Evolutionary conservation across 208 protist genomes (phyloP).

Genomic region (Sergeia podlipaevii): DNA sequence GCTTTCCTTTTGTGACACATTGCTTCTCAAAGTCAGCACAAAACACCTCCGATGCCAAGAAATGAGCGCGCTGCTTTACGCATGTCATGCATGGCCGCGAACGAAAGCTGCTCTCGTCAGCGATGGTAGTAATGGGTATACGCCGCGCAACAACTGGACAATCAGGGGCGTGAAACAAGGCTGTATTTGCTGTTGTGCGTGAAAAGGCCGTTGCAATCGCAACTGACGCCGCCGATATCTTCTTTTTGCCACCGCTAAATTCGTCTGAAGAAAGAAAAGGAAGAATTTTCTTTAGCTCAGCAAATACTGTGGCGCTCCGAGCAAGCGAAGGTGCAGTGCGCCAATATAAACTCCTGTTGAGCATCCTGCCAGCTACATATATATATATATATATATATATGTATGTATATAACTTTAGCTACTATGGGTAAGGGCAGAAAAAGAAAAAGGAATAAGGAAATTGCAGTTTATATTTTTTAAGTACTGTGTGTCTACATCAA

Average conservation of each 20-base stretch:
- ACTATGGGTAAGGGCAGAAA: too few relatives aligned
- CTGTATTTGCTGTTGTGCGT: conserved; percentile 8
- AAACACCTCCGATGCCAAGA: conserved; percentile 66
- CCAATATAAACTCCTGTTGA: background rate
- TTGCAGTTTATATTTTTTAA: too few relatives aligned
- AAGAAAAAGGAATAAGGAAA: too few relatives aligned
- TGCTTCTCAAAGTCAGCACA: conserved; percentile 42
- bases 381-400: too few relatives aligned
- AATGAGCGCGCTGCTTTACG: conserved; percentile 55
- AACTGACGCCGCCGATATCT: conserved; percentile 30
- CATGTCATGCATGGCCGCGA: conserved; percentile 48
- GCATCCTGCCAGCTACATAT: too few relatives aligned
- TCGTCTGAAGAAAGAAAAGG: conserved; percentile 11
- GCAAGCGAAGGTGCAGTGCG: background rate
- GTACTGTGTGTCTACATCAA: too few relatives aligned
- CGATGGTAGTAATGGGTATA: conserved; percentile 42
- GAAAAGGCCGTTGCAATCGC: conserved; percentile 25
- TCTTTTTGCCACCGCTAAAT: background rate
- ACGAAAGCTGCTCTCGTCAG: conserved; percentile 37
- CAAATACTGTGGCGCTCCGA: too few relatives aligned
- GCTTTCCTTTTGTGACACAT: conserved; percentile 12
- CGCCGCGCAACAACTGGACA: conserved; percentile 49
- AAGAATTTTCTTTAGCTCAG: conserved; percentile 21
- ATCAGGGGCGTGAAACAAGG: conserved; percentile 20
- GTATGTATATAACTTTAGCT: too few relatives aligned